Evolutionary conservation across 2,329 filamentous ascomycete species (phyloP).

Genomic region (Metarhizium anisopliae): DNA sequence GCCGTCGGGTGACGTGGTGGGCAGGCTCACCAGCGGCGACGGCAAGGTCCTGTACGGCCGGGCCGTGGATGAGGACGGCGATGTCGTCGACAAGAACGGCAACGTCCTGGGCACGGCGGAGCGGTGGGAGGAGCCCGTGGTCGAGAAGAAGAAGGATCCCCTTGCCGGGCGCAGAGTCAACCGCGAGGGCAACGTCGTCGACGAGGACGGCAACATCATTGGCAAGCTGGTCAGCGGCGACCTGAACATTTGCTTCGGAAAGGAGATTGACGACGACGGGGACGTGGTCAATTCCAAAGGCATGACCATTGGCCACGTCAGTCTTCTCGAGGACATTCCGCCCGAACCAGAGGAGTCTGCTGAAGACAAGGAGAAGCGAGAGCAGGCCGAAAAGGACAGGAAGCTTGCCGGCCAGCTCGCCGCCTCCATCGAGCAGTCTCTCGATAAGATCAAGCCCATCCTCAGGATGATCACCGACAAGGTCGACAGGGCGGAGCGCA

Average conservation of each 20-base stretch:
- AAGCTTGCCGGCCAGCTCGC: constrained; percentile 73
- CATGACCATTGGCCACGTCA: constrained; percentile 56
- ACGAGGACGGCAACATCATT: constrained; percentile 50
- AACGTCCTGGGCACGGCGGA: constrained; percentile 50
- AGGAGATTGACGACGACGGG: constrained; percentile 61
- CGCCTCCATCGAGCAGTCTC: constrained; percentile 62
- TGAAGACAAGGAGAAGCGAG: constrained; percentile 43
- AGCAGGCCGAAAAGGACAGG: constrained; percentile 55
- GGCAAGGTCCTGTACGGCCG: constrained; percentile 64
- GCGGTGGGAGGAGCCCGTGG: constrained; percentile 49
- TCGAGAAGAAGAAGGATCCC: constrained; percentile 40
- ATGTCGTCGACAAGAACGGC: constrained; percentile 69
- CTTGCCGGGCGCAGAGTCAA: constrained; percentile 48
- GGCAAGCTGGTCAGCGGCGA: constrained; percentile 63
- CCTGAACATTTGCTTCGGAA: constrained; percentile 53
- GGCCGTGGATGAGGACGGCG: constrained; percentile 70
- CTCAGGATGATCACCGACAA: constrained; percentile 80
- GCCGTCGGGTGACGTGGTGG: constrained; percentile 60
- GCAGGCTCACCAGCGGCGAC: constrained; percentile 62
- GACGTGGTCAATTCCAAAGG: constrained; percentile 64
- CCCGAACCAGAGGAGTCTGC: constrained; percentile 36
- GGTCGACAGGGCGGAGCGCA: constrained; percentile 72
- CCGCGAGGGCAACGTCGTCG: constrained; percentile 48
- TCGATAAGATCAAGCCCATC: constrained; percentile 77
- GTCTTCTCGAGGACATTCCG: constrained; percentile 53